Base-by-base conservation (phyloP, 2,329 filamentous ascomycete species). In the Phyllosticta citribraziliensis region DNA sequence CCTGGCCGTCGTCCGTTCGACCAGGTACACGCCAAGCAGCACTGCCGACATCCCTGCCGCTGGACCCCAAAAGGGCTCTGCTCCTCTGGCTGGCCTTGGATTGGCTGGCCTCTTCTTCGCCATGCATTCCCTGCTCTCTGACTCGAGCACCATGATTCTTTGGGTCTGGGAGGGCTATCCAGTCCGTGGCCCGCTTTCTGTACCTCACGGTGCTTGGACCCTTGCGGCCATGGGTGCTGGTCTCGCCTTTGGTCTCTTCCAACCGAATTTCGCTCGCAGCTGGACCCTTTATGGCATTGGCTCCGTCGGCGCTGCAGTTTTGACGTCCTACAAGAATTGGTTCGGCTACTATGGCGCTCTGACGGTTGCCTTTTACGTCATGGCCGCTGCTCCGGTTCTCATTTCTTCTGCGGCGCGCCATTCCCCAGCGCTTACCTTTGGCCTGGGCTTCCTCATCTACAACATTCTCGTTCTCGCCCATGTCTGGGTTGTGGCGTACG, bases 101-200 rank as follows among this genome's bases (percentile, higher is more conserved):
- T 75, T 97, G 60, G 91, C 84, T 24, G 93, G 91, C 30, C 75
- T 97, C 8, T 82, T 97, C 70, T 99, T 99, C 69, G 89, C 84
- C 5, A 81, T 97, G 70, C 94, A 97, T 72, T 97, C 92, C 1
- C 80, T 99, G 10, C 82, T 99, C 11, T 97, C 94, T 0, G 94
- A 99, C 72, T 96, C 92, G 0, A 97, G 94, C 78, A 99, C 94
- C 59, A 97, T 99, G 91, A 97, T 97, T 62, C 82, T 92, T 17
- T 99, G 94, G 94, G 91, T 91, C 2, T 99, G 94, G 94, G 91
- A 97, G 67, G 94, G 94, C 6, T 99, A 89, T 69, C 94, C 94
- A 14, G 84, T 97, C 51, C 85, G 88, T 56, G 94, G 94, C 6
- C 94, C 94, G 2, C 84, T 94, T 56, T 85, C 91, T 64, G 91